A percentile compares a stretch with the other conserved stretches of the same genome.
Evolutionary conservation across 805 yeast genomes (phyloP).

Genomic region (Wickerhamiella domercqiae): DNA sequence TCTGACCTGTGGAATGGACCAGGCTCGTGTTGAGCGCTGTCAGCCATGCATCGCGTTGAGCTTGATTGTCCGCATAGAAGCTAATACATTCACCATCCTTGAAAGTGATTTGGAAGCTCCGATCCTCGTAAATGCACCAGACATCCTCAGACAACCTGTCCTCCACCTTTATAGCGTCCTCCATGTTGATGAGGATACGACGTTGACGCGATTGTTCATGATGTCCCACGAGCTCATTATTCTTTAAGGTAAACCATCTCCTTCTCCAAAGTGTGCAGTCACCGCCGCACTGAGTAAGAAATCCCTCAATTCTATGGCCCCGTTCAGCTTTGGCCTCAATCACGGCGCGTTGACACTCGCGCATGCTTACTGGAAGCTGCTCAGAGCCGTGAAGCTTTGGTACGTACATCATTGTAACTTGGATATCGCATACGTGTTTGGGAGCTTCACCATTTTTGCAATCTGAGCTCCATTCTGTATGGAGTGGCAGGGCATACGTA

Average conservation of each 20-base stretch:
- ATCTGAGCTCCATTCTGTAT: constrained; percentile 65
- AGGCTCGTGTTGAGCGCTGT: constrained; percentile 40
- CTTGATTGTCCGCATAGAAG: constrained; percentile 65
- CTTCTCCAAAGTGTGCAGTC: constrained; percentile 70
- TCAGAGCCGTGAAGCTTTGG: constrained; percentile 41
- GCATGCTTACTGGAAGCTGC: constrained; percentile 43
- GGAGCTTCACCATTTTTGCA: constrained; percentile 31
- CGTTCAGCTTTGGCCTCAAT: constrained; percentile 21
- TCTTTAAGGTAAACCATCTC: constrained; percentile 57
- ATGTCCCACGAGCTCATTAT: constrained; percentile 58
- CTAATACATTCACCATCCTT: constrained; percentile 68
- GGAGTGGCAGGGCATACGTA: constrained; percentile 43
- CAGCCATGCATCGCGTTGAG: constrained; percentile 54
- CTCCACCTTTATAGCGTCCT: constrained; percentile 43
- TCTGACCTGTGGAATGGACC: constrained; percentile 16
- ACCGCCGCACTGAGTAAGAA: constrained; percentile 81
- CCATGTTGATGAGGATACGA: constrained; percentile 58
- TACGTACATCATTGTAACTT: constrained; percentile 49
- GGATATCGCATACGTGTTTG: constrained; percentile 48
- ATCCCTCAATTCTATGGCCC: constrained; percentile 39
- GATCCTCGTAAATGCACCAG: constrained; percentile 62
- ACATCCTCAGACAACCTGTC: constrained; percentile 24
- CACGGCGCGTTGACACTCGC: constrained; percentile 23
- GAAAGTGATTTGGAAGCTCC: constrained; percentile 62
- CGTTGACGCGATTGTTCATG: constrained; percentile 58